Conservation (phyloP, 2,329 filamentous ascomycete species). For the Ambrosiella cleistominuta region DNA sequence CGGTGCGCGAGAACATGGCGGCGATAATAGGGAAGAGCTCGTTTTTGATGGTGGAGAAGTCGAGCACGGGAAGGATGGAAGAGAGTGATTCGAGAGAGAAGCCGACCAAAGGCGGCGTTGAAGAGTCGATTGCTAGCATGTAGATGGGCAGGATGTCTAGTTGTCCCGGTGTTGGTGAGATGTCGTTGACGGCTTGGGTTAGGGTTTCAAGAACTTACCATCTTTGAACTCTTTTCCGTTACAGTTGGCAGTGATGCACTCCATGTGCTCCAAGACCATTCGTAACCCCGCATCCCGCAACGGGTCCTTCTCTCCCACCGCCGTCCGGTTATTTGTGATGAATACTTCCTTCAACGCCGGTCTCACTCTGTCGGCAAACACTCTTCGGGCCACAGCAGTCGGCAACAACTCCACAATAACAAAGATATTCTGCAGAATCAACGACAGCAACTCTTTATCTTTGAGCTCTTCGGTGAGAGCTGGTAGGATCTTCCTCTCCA, state of each 20-base stretch:
- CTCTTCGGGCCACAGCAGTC: constrained; percentile 43
- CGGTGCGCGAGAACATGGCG: constrained; percentile 79
- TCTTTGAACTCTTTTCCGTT: constrained; percentile 91
- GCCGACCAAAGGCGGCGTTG: constrained; percentile 79
- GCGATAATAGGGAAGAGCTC: constrained; percentile 90
- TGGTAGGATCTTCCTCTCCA: constrained; percentile 86
- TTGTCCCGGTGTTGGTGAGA: neutral
- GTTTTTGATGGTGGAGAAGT: constrained; percentile 94
- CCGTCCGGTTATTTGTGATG: constrained; percentile 38
- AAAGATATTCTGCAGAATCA: constrained; percentile 83
- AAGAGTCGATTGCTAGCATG: constrained; percentile 65
- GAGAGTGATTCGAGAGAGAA: constrained; percentile 64
- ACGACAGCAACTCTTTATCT: constrained; percentile 67
- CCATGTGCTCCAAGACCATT: constrained; percentile 73
- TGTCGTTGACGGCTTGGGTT: neutral
- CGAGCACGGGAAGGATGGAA: constrained; percentile 67
- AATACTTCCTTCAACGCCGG: constrained; percentile 74
- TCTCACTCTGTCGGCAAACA: constrained; percentile 74
- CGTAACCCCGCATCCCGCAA: constrained; percentile 79
- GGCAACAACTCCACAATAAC: constrained; percentile 70
- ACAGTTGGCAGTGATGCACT: constrained; percentile 59
- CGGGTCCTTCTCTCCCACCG: constrained; percentile 54
- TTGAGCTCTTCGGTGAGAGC: constrained; percentile 86
- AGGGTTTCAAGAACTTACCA: constrained; percentile 30
- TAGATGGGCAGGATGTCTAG: constrained; percentile 77